Conservation (phyloP, 306 rosid species). For the Trifolium repens region DNA sequence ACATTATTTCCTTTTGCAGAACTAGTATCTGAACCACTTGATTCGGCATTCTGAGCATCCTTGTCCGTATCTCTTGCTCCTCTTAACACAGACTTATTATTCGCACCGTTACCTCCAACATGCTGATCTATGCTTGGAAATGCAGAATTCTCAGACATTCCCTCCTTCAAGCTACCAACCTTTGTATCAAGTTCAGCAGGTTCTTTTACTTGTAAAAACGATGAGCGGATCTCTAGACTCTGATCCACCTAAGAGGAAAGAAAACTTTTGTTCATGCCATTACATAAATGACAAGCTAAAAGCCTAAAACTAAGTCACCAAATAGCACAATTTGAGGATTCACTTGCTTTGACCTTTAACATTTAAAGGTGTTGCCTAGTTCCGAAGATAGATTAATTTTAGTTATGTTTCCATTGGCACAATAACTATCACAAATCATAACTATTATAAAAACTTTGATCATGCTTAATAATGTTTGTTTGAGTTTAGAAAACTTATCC, state of each 20-base stretch:
- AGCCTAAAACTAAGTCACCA: conserved; percentile 24
- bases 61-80: conserved; percentile 51
- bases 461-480: conserved; percentile 59
- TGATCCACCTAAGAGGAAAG: conserved; percentile 67
- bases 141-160: conserved; percentile 70
- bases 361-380: conserved; percentile 16
- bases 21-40: conserved; percentile 84
- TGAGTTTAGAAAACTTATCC: conserved; percentile 66
- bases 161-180: conserved; percentile 67
- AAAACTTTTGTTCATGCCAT: conserved; percentile 55
- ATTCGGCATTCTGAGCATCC: conserved; percentile 75
- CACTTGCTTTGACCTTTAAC: conserved; percentile 10
- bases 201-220: conserved; percentile 55
- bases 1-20: conserved; percentile 67
- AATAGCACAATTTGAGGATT: conserved; percentile 38
- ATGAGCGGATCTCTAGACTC: conserved; percentile 52
- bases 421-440: conserved; percentile 22
- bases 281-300: conserved; percentile 42
- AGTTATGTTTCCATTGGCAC: conserved; percentile 25
- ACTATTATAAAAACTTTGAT: conserved; percentile 14
- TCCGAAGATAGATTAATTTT: conserved; percentile 15
- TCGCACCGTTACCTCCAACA: conserved; percentile 48
- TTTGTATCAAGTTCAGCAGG: conserved; percentile 51
- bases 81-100: conserved; percentile 49
- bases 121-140: conserved; percentile 56